Evolutionary conservation across 495 filamentous ascomycete genomes (phyloP), one percentile per base, ranked within the genome.

Genomic region (Penicillium robsamsonii): DNA sequence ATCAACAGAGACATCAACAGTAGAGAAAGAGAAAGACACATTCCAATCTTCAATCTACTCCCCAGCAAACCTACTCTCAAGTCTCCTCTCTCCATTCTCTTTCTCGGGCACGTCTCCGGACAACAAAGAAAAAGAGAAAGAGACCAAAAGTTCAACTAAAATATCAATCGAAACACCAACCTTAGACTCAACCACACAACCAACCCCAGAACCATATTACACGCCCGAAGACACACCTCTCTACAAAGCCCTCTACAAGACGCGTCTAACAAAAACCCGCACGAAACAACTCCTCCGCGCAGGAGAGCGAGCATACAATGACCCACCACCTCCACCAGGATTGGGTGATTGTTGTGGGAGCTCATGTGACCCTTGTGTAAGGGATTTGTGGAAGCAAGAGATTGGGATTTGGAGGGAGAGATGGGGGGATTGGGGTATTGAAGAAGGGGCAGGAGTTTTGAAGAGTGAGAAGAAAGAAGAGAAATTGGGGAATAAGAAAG

Each of bases 351-450:
- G 73, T 37, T 76, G 73, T 60, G 73, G 73, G 20, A 76, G 73
- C 35, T 72, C 73, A 53, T 76, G 73, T 53, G 73, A 76, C 59
- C 73, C 73, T 6, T 76, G 73, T 48, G 73, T 76, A 35, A 73
- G 60, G 55, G 69, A 72, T 63, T 41, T 76, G 11, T 76, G 73
- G 73, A 61, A 57, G 48, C 68, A 76, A 61, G 73, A 76, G 60
- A 56, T 71, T 58, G 63, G 58, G 12, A 64, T 68, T 45, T 76
- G 73, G 73, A 69, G 66, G 65, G 73, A 71, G 57, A 53, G 70
- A 38, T 76, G 73, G 73, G 72, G 73, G 11, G 65, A 63, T 54
- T 20, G 51, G 31, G 65, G 48, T 10, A 44, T 67, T 55, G 67
- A 69, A 18, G 45, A 47, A 8, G 45, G 29, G 45, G n/a, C 13